phyloP scores from a whole-genome alignment of 495 filamentous ascomycete genomes.

The Elaphomyces granulatus region DNA sequence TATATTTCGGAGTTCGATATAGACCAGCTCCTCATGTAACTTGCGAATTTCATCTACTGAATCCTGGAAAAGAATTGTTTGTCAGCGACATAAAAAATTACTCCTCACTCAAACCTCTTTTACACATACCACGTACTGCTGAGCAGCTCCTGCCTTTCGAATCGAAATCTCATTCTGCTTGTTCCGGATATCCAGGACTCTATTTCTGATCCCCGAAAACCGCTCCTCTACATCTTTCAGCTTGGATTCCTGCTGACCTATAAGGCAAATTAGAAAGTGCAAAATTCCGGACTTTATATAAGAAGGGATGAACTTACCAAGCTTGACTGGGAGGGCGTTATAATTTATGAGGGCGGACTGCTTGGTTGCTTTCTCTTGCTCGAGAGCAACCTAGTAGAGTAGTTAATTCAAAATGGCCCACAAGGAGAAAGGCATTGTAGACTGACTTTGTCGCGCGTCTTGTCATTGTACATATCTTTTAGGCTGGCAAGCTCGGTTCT shows the following conservation, averaged over 20 bases:
- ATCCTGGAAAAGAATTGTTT: conserved; percentile 20
- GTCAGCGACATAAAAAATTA: background rate
- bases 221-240: conserved; percentile 27
- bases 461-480: conserved; percentile 5
- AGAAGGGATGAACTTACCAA: conserved; percentile 36
- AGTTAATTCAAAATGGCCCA: background rate
- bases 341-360: conserved; percentile 50
- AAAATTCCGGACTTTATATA: background rate
- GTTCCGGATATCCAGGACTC: conserved; percentile 27
- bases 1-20: conserved; percentile 50
- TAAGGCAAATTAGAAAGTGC: background rate
- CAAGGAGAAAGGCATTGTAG: background rate
- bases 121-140: conserved; percentile 48
- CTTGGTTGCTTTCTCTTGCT: conserved; percentile 37
- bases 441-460: conserved; percentile 28
- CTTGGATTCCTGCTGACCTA: conserved; percentile 41
- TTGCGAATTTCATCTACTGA: conserved; percentile 43
- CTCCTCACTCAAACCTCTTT: background rate
- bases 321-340: conserved; percentile 51
- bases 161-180: conserved; percentile 44
- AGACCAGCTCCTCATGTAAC: conserved; percentile 47
- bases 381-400: conserved; percentile 14
- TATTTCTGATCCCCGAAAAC: conserved; percentile 27
- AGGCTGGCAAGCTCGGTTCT: conserved; percentile 29
- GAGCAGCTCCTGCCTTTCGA: conserved; percentile 44